These are phyloP conservation scores for Cladosporium halotolerans DNA, from an alignment of 2,329 filamentous ascomycete genomes.

Conservation along the genomic window DNA sequence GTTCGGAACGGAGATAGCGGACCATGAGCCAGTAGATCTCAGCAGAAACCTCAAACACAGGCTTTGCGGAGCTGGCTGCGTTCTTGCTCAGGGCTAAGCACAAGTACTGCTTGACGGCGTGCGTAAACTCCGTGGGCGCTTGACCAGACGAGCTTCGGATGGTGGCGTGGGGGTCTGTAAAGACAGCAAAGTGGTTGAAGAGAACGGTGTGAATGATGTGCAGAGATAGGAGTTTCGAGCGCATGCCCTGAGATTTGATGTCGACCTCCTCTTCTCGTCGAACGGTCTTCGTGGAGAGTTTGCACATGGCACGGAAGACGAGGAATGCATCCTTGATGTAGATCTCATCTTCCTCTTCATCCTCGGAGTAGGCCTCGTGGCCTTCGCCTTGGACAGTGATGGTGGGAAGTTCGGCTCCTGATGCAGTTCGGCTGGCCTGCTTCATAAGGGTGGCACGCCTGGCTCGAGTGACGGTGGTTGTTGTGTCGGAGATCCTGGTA, in stretches of 20 bases:
- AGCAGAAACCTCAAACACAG: conserved; percentile 89
- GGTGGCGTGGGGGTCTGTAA: conserved; percentile 84
- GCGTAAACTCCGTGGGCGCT: conserved; percentile 81
- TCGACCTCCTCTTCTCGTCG: conserved; percentile 89
- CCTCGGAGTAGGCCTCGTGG: conserved; percentile 54
- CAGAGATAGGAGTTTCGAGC: conserved; percentile 89
- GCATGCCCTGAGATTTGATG: conserved; percentile 89
- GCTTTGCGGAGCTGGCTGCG: conserved; percentile 84
- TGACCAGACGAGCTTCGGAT: conserved; percentile 87
- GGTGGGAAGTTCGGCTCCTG: conserved; percentile 37
- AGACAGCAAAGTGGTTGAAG: conserved; percentile 87
- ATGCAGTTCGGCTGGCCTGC: conserved; percentile 34
- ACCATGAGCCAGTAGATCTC: conserved; percentile 99
- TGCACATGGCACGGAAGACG: conserved; percentile 95
- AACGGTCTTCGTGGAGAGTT: conserved; percentile 87
- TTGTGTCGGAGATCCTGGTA: conserved; percentile 59
- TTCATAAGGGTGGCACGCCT: conserved; percentile 33
- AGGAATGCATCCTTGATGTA: conserved; percentile 96
- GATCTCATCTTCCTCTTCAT: conserved; percentile 86
- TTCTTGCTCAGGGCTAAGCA: conserved; percentile 93
- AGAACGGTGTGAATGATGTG: conserved; percentile 93
- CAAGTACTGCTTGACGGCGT: conserved; percentile 94
- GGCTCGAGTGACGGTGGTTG: conserved; percentile 59
- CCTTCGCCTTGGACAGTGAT: conserved; percentile 29
- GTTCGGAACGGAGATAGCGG: conserved; percentile 83